Base-by-base conservation (phyloP, 2,329 filamentous ascomycete species). In the Eutypa lata region DNA sequence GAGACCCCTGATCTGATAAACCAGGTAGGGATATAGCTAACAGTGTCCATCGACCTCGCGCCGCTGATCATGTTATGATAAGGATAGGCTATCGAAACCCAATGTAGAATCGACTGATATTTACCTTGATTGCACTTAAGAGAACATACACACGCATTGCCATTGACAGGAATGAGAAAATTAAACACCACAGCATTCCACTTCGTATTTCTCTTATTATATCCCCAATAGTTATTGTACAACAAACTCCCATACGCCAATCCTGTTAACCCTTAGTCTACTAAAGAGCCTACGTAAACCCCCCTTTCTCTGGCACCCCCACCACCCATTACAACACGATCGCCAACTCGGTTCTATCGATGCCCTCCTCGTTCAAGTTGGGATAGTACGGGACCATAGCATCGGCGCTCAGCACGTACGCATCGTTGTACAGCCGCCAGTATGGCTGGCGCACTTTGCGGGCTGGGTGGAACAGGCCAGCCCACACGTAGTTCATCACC, bases 401-500 rank as follows among this genome's bases (percentile, higher is more conserved):
- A 71, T 99, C 94, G 18, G 93, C 93, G 31, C 83, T 86, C 68
- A 96, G 90, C 47, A 97, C 93, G 68, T 99, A 99, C 3, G 92
- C 91, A 70, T 97, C 91, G 65, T 99, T 99, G 76, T 97, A 97
- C 43, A 99, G 76, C 53, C 94, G 81, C 93, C 94, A 99, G 75
- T 97, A 99, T 19, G 95, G 94, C 58, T 85, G 87, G 56, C 94
- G 83, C 50, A 99, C 94, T 75, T 97, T 97, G 57, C 94, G 83
- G 3, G 94, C 94, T 0, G 94, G 93, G 69, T 99, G 95, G 80
- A 99, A 99, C 18, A 99, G 78, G 18, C 94, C 94, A 0, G 94
- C 93, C 92, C 92, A 97, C 55, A 97, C 88, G 71, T 99, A 99
- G 75, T 99, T 99, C 81, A 99, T 88, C 35, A 97, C 90, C 21